Evolutionary conservation across 306 rosid genomes (phyloP).

Genomic region (Vigna nakashimae): DNA sequence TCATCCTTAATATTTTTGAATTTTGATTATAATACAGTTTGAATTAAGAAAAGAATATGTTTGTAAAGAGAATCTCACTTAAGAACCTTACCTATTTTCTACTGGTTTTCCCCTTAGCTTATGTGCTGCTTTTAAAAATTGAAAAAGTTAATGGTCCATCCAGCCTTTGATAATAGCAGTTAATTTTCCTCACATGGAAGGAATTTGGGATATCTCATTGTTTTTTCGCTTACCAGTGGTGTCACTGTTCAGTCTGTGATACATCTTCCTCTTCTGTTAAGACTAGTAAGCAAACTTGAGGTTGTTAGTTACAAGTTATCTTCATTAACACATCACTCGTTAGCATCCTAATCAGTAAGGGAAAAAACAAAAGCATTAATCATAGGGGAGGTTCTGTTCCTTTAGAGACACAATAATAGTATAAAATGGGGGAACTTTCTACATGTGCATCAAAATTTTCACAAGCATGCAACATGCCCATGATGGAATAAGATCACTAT

Average conservation of each 20-base stretch:
- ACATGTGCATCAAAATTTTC: neutral
- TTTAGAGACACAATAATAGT: neutral
- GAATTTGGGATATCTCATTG: neutral
- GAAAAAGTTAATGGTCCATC: neutral
- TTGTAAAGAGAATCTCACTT: neutral
- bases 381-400: too few species aligned
- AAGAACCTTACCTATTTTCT: neutral
- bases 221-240: neutral
- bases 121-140: neutral
- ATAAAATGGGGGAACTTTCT: neutral
- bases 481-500: neutral
- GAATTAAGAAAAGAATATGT: too few species aligned
- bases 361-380: neutral
- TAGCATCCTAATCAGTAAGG: neutral
- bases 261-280: neutral
- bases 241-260: conserved; percentile 23
- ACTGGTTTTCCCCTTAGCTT: neutral
- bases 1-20: too few species aligned
- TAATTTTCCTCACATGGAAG: neutral
- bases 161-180: neutral
- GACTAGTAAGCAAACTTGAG: neutral
- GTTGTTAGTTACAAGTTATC: neutral
- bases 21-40: too few species aligned
- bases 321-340: conserved; percentile 9
- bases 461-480: too few species aligned